Base-by-base conservation (phyloP, 257 asterid species). In the Haberlea rhodopensis region DNA sequence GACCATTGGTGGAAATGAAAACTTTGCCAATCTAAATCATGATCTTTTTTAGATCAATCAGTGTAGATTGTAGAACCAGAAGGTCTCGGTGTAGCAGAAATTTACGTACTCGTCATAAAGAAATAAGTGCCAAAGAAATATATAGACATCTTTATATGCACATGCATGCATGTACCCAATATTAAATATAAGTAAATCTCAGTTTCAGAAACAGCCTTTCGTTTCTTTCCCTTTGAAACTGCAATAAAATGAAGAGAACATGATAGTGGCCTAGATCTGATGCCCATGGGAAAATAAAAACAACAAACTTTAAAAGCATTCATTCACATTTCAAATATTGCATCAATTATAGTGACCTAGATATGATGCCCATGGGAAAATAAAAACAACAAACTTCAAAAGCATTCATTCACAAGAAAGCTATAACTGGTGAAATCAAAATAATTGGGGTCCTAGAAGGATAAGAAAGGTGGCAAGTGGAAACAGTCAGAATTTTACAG, bases 191-290 rank as follows among this genome's bases (percentile, higher is more conserved):
- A 69, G 63, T 80, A 68, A 72, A 88, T 95, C 96, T 86, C 95
- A 60, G 73, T 63, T 55, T 78, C 73, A 19, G 87, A 81, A 73
- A 84, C 95, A 70, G 82, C 65, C 79, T 81, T 89, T 57, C 94
- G 82, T 76, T 89, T 89, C 82, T 86, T 86, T 81, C 96, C 92
- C 74, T 82, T 86, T 60, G 81, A 71, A 71, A 71, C 95, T 89
- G 76, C n/a, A n/a, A n/a, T n/a, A n/a, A n/a, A n/a, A n/a, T n/a
- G n/a, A n/a, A n/a, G n/a, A n/a, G n/a, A n/a, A n/a, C n/a, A n/a
- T n/a, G n/a, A n/a, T n/a, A n/a, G n/a, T n/a, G n/a, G n/a, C n/a
- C n/a, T n/a, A n/a, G n/a, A n/a, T n/a, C n/a, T n/a, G n/a, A n/a
- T n/a, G n/a, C n/a, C n/a, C n/a, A n/a, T n/a, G n/a, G n/a, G n/a